phyloP scores from a whole-genome alignment of 2,329 filamentous ascomycete genomes.

The Thielaviopsis euricoi region DNA sequence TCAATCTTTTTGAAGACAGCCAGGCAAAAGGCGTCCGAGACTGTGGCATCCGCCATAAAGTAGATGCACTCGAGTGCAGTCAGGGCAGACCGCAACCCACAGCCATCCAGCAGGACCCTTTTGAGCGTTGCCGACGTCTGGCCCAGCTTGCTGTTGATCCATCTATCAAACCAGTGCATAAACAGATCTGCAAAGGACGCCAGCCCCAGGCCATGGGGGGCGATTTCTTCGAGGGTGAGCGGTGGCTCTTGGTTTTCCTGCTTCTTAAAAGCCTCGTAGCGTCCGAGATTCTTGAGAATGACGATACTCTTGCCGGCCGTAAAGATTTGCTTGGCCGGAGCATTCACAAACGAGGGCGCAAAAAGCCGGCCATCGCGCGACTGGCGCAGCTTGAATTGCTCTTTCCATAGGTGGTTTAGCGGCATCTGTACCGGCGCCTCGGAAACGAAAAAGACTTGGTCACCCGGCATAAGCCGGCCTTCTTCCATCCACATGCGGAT shows the following conservation, averaged over 20 bases:
- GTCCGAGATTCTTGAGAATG: constrained; percentile 57
- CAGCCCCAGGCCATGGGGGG: constrained; percentile 29
- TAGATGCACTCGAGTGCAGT: constrained; percentile 56
- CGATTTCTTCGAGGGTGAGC: constrained; percentile 42
- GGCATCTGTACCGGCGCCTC: constrained; percentile 40
- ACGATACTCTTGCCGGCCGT: constrained; percentile 78
- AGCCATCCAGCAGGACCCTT: constrained; percentile 49
- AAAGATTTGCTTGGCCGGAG: constrained; percentile 57
- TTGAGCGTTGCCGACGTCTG: constrained; percentile 51
- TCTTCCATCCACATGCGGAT: constrained; percentile 73
- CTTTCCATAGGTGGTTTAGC: constrained; percentile 55
- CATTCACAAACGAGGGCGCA: constrained; percentile 58
- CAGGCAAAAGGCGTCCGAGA: constrained; percentile 47
- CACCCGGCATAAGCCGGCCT: constrained; percentile 48
- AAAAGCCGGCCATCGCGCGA: constrained; percentile 44
- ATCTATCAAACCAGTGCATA: constrained; percentile 50
- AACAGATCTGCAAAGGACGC: constrained; percentile 64
- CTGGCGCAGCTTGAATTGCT: constrained; percentile 51
- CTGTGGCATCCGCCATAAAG: constrained; percentile 56
- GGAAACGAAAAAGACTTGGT: constrained; percentile 62
- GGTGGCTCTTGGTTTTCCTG: constrained; percentile 22
- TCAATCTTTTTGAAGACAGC: constrained; percentile 65
- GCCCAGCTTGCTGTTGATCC: constrained; percentile 61
- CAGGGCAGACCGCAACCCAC: constrained; percentile 48
- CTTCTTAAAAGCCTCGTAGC: constrained; percentile 24